phyloP scores from a whole-genome alignment of 2,329 filamentous ascomycete genomes.

The Fusarium illudens region DNA sequence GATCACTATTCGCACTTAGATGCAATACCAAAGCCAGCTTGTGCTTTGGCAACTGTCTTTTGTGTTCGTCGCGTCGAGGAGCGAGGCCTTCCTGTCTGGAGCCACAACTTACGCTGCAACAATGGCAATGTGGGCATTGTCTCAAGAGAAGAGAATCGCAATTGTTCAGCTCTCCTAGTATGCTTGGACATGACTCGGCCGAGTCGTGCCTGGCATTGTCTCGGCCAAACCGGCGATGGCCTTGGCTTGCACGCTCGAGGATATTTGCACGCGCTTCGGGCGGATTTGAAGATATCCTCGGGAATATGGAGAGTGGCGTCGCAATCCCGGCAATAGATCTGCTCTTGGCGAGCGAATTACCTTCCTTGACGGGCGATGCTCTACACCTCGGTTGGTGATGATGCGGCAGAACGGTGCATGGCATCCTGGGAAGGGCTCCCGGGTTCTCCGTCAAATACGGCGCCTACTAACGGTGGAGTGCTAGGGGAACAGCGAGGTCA shows the following conservation, averaged over 20 bases:
- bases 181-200: not conserved
- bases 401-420: not conserved
- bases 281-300: not conserved
- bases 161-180: not conserved
- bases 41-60: too few relatives aligned
- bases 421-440: not conserved
- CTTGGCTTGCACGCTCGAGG: not conserved
- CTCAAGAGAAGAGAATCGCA: not conserved
- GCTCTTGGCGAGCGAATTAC: not conserved
- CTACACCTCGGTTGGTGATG: not conserved
- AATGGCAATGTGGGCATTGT: not conserved
- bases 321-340: not conserved
- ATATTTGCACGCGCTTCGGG: not conserved
- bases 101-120: not conserved
- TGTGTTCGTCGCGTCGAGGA: too few relatives aligned
- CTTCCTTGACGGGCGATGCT: not conserved
- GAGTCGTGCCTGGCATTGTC: not conserved
- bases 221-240: not conserved
- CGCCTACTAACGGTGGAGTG: not conserved
- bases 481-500: not conserved
- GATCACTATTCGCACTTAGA: not conserved
- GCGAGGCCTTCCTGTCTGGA: not conserved
- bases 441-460: not conserved
- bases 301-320: not conserved
- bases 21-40: not conserved